phyloP scores from a whole-genome alignment of 768 basidiomycete species.

The Pleurotus citrinopileatus region DNA sequence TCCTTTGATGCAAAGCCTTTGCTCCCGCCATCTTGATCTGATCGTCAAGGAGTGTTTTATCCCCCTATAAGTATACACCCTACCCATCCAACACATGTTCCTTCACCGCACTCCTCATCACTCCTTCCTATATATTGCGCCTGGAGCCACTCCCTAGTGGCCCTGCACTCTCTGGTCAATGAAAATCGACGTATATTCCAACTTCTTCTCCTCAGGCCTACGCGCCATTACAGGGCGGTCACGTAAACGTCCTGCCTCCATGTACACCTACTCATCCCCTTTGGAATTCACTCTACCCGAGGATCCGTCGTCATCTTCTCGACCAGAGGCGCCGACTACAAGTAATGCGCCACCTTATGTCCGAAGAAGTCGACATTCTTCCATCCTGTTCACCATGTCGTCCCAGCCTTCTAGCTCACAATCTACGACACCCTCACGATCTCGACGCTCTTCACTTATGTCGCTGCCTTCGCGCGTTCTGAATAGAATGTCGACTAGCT shows the following conservation, averaged over 20 bases:
- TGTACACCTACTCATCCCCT: constrained; percentile 1
- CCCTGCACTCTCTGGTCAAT: not conserved
- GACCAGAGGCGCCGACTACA: not conserved
- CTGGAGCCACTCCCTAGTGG: not conserved
- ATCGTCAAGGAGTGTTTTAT: constrained; percentile 3
- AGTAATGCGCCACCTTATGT: constrained; percentile 7
- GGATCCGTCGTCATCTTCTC: not conserved
- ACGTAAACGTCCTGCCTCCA: constrained; percentile 4
- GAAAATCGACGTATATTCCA: constrained; percentile 7
- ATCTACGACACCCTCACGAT: not conserved
- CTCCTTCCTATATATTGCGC: not conserved
- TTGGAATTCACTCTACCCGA: not conserved
- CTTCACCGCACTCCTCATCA: not conserved
- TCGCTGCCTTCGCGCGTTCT: not conserved
- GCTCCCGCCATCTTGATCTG: constrained; percentile 11
- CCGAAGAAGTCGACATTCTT: not conserved
- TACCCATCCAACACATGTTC: not conserved
- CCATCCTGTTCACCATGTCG: constrained; percentile 5
- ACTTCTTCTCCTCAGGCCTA: constrained; percentile 10
- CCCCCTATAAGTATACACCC: constrained; percentile 2
- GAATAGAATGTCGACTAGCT: constrained; percentile 3
- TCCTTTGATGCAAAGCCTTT: constrained; percentile 5
- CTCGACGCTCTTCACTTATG: constrained; percentile 6
- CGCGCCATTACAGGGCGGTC: constrained; percentile 2
- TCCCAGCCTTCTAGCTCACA: not conserved